Evolutionary conservation across 192 early-diverging fungal genomes (phyloP), one percentile per base, ranked within the genome.

Genomic region (Rhizophagus prolifer): DNA sequence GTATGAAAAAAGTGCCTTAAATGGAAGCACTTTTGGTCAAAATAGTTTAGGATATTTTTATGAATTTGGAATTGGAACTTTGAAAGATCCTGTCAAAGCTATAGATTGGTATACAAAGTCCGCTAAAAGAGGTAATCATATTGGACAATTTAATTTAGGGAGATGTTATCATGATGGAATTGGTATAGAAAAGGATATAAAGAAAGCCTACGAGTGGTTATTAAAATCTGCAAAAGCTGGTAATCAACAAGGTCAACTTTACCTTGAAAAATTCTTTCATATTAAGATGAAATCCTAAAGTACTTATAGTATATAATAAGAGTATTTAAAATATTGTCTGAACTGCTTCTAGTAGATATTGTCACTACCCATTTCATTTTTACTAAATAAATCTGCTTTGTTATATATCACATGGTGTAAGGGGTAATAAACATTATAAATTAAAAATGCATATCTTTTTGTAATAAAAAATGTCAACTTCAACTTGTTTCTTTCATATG

Each of bases 41-140:
- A 94, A 94, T 76, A 90, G 90, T 60, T 85, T 96, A 14, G 94
- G 94, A 21, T 91, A 91, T 76, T 85, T 93, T 69, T 63, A 75
- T 26, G 19, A 58, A 8, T 13, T 62, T 31, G 73, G 58, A 14
- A 34, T 75, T 19, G 78, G 78, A 58, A 74, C 83, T 28, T 1
- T 34, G 46, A 38, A 66, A 50, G 61, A 85, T 28, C 50, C 67
- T 1, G 58, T 71, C 41, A 70, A 68, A 28, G 84, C 84, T 14
- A 75, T 82, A 34, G 63, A 71, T 30, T 85, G 83, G 81, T 84
- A 84, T 65, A 26, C 71, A 47, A 84, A 82, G 44, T 78, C 81
- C 12, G 83, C 79, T 10, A 25, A 74, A 16, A 67, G 78, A 77
- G 84, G 83, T 4, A 71, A 85, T 54, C 31, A 54, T 7, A 81